These are phyloP conservation scores for Chrysanthemum seticuspe DNA, from an alignment of 129 eudicot genomes.

Conservation along the genomic window DNA sequence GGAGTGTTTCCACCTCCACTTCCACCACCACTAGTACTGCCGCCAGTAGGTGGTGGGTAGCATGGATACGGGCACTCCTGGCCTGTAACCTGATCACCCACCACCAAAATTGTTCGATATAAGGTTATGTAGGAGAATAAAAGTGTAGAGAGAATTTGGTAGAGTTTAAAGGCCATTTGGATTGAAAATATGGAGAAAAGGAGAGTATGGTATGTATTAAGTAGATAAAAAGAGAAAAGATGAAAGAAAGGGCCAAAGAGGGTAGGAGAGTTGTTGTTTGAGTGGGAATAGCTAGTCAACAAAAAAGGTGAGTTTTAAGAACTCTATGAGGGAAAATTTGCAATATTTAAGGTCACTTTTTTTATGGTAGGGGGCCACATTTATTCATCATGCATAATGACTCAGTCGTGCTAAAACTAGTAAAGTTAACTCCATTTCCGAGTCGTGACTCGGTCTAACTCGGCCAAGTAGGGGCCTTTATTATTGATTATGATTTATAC, in stretches of 20 bases:
- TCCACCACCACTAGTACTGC: conserved; percentile 15
- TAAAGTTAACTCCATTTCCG: conserved; percentile 18
- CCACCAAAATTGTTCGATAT: conserved; percentile 15
- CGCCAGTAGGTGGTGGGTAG: conserved; percentile 59
- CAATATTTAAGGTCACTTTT: conserved; percentile 29
- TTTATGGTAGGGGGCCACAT: conserved; percentile 37
- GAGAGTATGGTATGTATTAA: conserved; percentile 29
- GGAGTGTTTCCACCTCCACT: conserved; percentile 31
- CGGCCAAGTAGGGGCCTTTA: conserved; percentile 7
- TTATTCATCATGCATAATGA: conserved; percentile 28
- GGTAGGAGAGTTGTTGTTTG: conserved; percentile 36
- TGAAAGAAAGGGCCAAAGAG: conserved; percentile 37
- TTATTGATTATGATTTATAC: conserved; percentile 8
- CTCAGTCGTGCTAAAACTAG: conserved; percentile 18
- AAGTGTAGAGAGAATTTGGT: conserved; percentile 36
- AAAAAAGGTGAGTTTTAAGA: conserved; percentile 22
- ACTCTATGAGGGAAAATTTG: conserved; percentile 14
- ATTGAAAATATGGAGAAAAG: conserved; percentile 14
- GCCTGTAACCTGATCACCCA: conserved; percentile 12
- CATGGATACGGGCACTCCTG: conserved; percentile 81
- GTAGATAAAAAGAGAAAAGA: conserved; percentile 18
- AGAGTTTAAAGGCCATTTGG: conserved; percentile 43
- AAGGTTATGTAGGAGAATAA: conserved; percentile 30
- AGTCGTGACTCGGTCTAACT: conserved; percentile 24
- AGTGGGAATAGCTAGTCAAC: conserved; percentile 29